Evolutionary conservation across 805 yeast species (phyloP), one percentile per base, ranked within the genome.

Genomic region (Cyberlindnera americana): DNA sequence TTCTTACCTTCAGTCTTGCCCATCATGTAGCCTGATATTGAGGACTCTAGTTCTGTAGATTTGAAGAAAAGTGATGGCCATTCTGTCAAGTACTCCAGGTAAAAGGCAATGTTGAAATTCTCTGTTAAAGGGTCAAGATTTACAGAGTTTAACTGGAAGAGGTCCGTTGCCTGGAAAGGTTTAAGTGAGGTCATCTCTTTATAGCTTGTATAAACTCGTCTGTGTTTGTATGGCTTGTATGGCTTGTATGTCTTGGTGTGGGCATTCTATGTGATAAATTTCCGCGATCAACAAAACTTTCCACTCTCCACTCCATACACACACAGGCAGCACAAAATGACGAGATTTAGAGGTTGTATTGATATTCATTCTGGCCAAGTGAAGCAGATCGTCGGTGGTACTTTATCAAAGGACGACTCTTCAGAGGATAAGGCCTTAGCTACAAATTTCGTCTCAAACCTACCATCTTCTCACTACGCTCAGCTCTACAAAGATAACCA

Each of bases 311-410:
- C n/a, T n/a, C n/a, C n/a, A n/a, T n/a, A n/a, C n/a, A n/a, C n/a
- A n/a, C n/a, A n/a, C n/a, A n/a, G n/a, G n/a, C n/a, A n/a, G n/a
- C n/a, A 9, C 8, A 17, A 18, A 19, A 89, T 90, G 96, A 90
- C 96, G 0, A 72, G 73, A 37, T 93, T 87, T 64, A 77, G 90
- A 54, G 98, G 97, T 1, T 93, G 99, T 57, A 91, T 93, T 27
- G 99, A 93, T 59, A 80, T 93, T 43, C 99, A 93, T 61, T 75
- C 83, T 7, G 99, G 99, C 2, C 83, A 86, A 50, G 99, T 93
- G 45, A 93, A 93, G 56, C 99, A 93, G 60, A 93, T 93, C 38
- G 97, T 93, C 1, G 99, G 99, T 6, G 95, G 96, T 0, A 84
- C 96, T 0, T 67, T 93, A 16, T 69, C 73, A 10, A 82, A 80